Evolutionary conservation across 768 basidiomycete species (phyloP).

Genomic region (Zangia roseola): DNA sequence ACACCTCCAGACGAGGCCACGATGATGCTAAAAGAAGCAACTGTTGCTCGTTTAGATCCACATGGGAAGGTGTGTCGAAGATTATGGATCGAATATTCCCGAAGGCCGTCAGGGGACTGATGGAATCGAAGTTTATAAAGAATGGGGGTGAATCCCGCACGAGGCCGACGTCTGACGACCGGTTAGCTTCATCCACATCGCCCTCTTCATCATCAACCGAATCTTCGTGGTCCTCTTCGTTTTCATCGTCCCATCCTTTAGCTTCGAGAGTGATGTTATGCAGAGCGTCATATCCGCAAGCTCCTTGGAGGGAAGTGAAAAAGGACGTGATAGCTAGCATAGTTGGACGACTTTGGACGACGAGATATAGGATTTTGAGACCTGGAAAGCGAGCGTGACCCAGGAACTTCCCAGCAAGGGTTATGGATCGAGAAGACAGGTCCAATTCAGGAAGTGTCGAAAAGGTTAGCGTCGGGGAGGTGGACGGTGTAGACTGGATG

Average conservation of each 20-base stretch:
- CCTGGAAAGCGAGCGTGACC: neutral
- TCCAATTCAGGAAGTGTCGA: neutral
- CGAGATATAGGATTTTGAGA: neutral
- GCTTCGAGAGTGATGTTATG: neutral
- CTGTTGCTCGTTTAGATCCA: conserved; percentile 6
- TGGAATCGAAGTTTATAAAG: neutral
- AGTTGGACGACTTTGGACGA: neutral
- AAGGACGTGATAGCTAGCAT: neutral
- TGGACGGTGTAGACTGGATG: too few species aligned
- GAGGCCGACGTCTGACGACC: neutral
- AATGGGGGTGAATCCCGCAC: neutral
- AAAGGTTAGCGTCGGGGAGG: neutral
- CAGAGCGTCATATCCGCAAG: neutral
- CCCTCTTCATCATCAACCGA: neutral
- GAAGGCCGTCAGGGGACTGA: conserved; percentile 7
- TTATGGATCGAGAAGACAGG: neutral
- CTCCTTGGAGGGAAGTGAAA: conserved; percentile 2
- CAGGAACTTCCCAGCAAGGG: neutral
- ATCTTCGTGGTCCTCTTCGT: too few species aligned
- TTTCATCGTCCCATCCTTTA: neutral
- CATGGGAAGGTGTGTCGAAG: neutral
- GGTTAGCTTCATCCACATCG: neutral
- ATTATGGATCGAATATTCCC: conserved; percentile 2
- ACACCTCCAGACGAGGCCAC: conserved; percentile 6
- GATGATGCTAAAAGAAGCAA: conserved; percentile 13